Evolutionary conservation across 768 basidiomycete species (phyloP).

Genomic region (Coprinellus aureogranulatus): DNA sequence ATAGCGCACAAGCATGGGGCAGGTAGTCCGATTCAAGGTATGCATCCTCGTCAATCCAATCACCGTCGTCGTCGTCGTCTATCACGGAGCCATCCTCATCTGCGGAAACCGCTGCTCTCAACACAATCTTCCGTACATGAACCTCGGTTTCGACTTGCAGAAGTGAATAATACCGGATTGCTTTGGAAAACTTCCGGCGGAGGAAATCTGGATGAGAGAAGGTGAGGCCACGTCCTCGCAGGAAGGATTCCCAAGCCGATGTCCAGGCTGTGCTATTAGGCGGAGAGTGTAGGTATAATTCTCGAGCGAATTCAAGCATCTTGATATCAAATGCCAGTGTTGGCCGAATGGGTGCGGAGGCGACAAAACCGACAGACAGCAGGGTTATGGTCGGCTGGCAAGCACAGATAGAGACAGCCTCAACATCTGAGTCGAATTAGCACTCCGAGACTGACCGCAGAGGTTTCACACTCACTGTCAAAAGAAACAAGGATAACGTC

Average conservation of each 20-base stretch:
- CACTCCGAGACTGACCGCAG: too few relatives aligned
- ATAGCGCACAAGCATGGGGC: too few relatives aligned
- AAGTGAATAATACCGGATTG: neutral
- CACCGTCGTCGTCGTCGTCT: too few relatives aligned
- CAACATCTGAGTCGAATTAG: too few relatives aligned
- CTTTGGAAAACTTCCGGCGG: constrained; percentile 2
- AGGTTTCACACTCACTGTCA: too few relatives aligned
- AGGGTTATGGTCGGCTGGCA: constrained; percentile 8
- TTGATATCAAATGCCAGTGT: constrained; percentile 30
- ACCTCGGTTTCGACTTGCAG: constrained; percentile 5
- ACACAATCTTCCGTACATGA: constrained; percentile 5
- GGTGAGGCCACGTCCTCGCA: constrained; percentile 17
- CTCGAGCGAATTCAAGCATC: constrained; percentile 25
- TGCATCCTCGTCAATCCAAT: too few relatives aligned
- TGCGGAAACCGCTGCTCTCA: too few relatives aligned
- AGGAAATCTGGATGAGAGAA: constrained; percentile 2
- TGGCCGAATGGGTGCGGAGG: constrained; percentile 27
- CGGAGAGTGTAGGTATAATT: constrained; percentile 23
- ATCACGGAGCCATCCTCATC: too few relatives aligned
- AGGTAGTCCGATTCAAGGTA: too few relatives aligned
- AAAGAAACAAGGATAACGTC: too few relatives aligned
- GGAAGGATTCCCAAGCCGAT: constrained; percentile 22
- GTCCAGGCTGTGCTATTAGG: constrained; percentile 27
- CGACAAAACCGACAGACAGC: constrained; percentile 21
- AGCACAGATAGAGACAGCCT: neutral